A percentile compares a stretch with the other conserved stretches of the same genome.
These are phyloP conservation scores for Cladophialophora bantiana DNA, from an alignment of 2,329 filamentous ascomycete species.

Conservation along the genomic window DNA sequence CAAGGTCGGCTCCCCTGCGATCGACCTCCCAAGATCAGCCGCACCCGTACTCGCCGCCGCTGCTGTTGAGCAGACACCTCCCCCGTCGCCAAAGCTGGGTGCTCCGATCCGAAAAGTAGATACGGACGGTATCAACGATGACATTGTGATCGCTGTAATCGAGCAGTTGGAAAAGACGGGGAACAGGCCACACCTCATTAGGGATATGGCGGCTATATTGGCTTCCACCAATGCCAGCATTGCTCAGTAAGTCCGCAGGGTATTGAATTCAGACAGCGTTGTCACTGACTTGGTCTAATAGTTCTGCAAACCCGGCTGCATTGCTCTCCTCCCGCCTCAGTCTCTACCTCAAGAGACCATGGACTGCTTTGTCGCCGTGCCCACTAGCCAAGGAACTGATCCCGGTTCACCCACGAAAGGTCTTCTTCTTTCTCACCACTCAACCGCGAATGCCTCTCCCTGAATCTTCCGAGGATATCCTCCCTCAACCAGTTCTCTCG, in stretches of 20 bases:
- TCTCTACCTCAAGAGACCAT: slow-evolving; percentile 85
- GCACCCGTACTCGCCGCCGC: slow-evolving; percentile 44
- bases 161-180: slow-evolving; percentile 85
- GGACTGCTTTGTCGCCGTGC: slow-evolving; percentile 79
- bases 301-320: slow-evolving; percentile 93
- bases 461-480: slow-evolving; percentile 63
- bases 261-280: not conserved
- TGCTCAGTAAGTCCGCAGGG: slow-evolving; percentile 75
- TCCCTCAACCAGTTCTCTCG: slow-evolving; percentile 57
- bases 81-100: slow-evolving; percentile 70
- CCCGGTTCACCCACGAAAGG: slow-evolving; percentile 88
- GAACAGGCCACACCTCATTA: slow-evolving; percentile 92
- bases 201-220: slow-evolving; percentile 85
- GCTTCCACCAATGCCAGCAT: slow-evolving; percentile 79
- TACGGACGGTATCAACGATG: slow-evolving; percentile 85
- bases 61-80: slow-evolving; percentile 72
- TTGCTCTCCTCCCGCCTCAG: slow-evolving; percentile 93
- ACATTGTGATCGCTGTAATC: slow-evolving; percentile 91
- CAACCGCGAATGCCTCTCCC: slow-evolving; percentile 82
- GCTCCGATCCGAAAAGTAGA: slow-evolving; percentile 66
- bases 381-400: slow-evolving; percentile 93
- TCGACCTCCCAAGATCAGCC: slow-evolving; percentile 42
- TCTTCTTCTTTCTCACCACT: slow-evolving; percentile 96
- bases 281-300: slow-evolving; percentile 54
- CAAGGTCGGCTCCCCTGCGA: slow-evolving; percentile 54